These are phyloP conservation scores for Aspergillus tanneri DNA, from an alignment of 2,329 filamentous ascomycete genomes.

Conservation along the genomic window DNA sequence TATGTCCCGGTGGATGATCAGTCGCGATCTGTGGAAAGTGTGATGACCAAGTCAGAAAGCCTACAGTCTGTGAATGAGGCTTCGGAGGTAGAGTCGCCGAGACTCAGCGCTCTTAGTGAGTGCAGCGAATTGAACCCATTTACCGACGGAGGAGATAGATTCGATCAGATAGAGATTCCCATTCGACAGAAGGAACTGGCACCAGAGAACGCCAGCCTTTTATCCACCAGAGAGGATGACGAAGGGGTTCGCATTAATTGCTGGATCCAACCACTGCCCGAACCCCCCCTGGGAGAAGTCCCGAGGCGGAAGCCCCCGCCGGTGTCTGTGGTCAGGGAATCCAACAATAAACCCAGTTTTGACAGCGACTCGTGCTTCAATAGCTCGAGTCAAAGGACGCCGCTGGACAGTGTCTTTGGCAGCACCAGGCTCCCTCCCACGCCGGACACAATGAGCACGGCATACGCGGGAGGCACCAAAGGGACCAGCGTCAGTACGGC, in stretches of 20 bases:
- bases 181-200: constrained; percentile 21
- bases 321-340: constrained; percentile 24
- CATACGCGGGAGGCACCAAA: constrained; percentile 31
- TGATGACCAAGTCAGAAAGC: constrained; percentile 37
- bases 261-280: constrained; percentile 33
- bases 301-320: constrained; percentile 20
- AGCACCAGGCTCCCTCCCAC: constrained; percentile 40
- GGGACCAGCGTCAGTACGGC: constrained; percentile 38
- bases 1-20: constrained; percentile 34
- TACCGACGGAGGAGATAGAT: constrained; percentile 25
- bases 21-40: constrained; percentile 28
- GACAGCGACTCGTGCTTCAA: constrained; percentile 27
- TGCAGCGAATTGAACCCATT: constrained; percentile 42
- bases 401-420: constrained; percentile 35
- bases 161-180: constrained; percentile 32
- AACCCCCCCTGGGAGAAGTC: constrained; percentile 18
- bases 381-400: constrained; percentile 28
- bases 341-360: constrained; percentile 20
- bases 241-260: constrained; percentile 29
- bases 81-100: constrained; percentile 38
- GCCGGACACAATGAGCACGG: constrained; percentile 46
- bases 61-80: constrained; percentile 37
- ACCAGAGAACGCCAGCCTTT: constrained; percentile 17
- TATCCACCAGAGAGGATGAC: constrained; percentile 15
- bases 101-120: constrained; percentile 46